A percentile compares a stretch with the other conserved stretches of the same genome.
Evolutionary conservation across 805 yeast species (phyloP).

Genomic region (Kregervanrija fluxuum): DNA sequence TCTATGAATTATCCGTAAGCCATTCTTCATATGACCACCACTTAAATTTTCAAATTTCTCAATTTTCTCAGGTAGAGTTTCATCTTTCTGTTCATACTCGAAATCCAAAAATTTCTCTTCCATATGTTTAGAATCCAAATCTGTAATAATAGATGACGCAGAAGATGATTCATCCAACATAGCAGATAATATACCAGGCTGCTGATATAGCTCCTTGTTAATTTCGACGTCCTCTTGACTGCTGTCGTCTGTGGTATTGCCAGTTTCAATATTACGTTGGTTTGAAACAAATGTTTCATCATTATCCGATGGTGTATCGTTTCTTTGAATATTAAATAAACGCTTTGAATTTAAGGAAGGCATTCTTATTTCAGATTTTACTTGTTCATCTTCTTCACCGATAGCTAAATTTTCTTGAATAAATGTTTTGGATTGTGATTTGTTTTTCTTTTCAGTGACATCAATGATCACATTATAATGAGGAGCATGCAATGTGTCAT

Average conservation of each 20-base stretch:
- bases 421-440: too few relatives aligned
- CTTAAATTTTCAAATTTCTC: slow-evolving; percentile 25
- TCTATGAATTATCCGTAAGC: background rate
- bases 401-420: too few relatives aligned
- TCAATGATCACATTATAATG: too few relatives aligned
- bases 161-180: slow-evolving; percentile 11
- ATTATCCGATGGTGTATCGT: background rate
- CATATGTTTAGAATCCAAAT: background rate
- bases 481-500: too few relatives aligned
- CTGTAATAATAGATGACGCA: slow-evolving; percentile 1
- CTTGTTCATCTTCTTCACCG: too few relatives aligned
- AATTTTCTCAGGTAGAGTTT: slow-evolving; percentile 19
- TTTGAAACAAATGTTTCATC: background rate
- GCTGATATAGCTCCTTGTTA: background rate
- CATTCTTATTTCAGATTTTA: too few relatives aligned
- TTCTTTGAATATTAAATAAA: too few relatives aligned
- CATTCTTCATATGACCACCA: slow-evolving; percentile 14
- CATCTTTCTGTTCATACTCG: slow-evolving; percentile 1
- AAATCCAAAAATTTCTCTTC: background rate
- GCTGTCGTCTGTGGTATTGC: background rate
- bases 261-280: slow-evolving; percentile 2
- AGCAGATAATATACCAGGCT: slow-evolving; percentile 10
- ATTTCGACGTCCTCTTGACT: background rate
- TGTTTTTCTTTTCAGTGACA: too few relatives aligned
- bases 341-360: too few relatives aligned